Base-by-base conservation (phyloP, 352 stramenopile genomes). In the Achlya hypogyna region DNA sequence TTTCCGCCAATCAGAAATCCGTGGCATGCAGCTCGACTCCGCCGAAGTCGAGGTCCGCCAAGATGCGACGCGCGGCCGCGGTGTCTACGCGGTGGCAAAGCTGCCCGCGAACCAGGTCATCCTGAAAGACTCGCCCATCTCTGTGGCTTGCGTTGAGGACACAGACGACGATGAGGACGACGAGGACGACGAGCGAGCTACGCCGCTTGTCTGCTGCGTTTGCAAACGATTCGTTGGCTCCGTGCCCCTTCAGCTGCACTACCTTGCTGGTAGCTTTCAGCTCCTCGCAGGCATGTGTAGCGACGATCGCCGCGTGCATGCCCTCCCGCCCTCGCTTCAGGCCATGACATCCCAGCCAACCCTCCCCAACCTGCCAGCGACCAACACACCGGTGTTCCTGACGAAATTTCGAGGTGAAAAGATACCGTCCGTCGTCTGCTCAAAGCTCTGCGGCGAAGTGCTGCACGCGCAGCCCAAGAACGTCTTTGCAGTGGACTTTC, bases 141-240 rank as follows among this genome's bases (percentile, higher is more conserved):
- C 54, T 10, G 40, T 64, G 2, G 54, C 28, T 12, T 64, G 35
- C 5, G 47, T 51, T 22, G 32, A 64, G n/a, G 32, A 45, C 14
- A 18, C n/a, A 10, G 38, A 45, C 6, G n/a, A 18, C 38, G 38
- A 45, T 9, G 38, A 45, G 12, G 38, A 45, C 6, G n/a, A 18
- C 38, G 38, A 45, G 12, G 6, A 45, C 38, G 38, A 45, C 2
- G 38, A 45, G 38, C 14, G 12, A 10, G n/a, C 40, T n/a, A 34
- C 54, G 12, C 14, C 12, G 27, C 45, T 52, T 25, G 25, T 38
- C 20, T 64, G 54, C 38, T 25, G 23, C 18, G 54, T 64, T 16
- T 64, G 54, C 34, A 64, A 64, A 28, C 54, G 54, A 6, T 64
- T 64, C 28, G 54, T 64, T 9, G 54, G 54, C 20, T 64, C 54